Evolutionary conservation across 73 alveolate genomes (phyloP).

Genomic region (Paramecium bursaria): DNA sequence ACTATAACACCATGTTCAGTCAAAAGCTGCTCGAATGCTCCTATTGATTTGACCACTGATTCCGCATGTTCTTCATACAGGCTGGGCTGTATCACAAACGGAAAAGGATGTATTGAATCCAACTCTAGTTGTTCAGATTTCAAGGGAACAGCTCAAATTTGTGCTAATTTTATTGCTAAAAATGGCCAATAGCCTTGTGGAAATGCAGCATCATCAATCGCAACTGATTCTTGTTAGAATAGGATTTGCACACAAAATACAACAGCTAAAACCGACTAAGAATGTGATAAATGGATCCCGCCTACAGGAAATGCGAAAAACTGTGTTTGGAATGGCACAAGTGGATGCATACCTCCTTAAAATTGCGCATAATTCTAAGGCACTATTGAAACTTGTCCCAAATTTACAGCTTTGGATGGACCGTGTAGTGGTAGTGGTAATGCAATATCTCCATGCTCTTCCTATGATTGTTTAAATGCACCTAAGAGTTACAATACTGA

Average conservation of each 20-base stretch:
- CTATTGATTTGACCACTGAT: background rate
- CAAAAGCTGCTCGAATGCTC: constrained; percentile 15
- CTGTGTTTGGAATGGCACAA: constrained; percentile 19
- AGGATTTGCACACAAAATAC: constrained; percentile 41
- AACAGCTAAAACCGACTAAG: constrained; percentile 21
- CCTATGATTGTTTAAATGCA: constrained; percentile 17
- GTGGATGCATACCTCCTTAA: constrained; percentile 15
- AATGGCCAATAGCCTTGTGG: constrained; percentile 39
- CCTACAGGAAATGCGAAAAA: no score
- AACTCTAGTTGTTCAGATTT: background rate
- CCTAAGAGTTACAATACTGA: constrained; percentile 7
- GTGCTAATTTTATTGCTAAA: background rate
- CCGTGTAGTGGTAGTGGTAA: constrained; percentile 8
- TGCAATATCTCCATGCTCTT: background rate
- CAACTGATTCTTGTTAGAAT: no score
- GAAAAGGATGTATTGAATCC: background rate
- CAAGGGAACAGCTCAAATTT: background rate
- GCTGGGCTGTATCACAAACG: background rate
- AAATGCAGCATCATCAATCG: constrained; percentile 13
- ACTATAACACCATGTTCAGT: constrained; percentile 5
- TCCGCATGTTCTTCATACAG: background rate
- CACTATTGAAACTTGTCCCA: background rate
- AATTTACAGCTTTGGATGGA: constrained; percentile 21
- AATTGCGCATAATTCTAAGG: constrained; percentile 22
- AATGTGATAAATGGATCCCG: constrained; percentile 31